Conservation (phyloP, 2,329 filamentous ascomycete genomes). For the Ophiosphaerella narmari region DNA sequence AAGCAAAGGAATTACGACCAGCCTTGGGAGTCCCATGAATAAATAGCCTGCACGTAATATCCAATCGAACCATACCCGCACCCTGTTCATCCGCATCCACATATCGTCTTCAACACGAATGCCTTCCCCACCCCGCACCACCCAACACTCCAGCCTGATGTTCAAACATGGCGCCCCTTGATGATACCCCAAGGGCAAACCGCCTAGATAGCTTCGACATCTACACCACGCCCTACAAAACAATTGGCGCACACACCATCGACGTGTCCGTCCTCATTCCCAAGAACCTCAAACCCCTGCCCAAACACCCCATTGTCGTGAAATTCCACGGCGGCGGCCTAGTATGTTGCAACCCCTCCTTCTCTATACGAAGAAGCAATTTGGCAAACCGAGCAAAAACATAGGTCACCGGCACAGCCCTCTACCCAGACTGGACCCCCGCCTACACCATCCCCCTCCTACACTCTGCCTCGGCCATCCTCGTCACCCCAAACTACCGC, state of each 20-base stretch:
- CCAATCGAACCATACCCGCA: no score
- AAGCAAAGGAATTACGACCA: no score
- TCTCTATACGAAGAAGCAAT: neutral
- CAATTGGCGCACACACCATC: constrained; percentile 44
- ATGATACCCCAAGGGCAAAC: constrained; percentile 19
- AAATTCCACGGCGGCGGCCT: constrained; percentile 54
- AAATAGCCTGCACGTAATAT: no score
- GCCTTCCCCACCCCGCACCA: no score
- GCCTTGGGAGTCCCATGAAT: no score
- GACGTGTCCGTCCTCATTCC: constrained; percentile 48
- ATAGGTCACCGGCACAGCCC: constrained; percentile 31
- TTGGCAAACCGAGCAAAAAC: no score
- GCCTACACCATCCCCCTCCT: constrained; percentile 46
- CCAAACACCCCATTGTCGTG: constrained; percentile 48
- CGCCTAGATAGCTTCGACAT: constrained; percentile 48
- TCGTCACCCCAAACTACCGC: constrained; percentile 56
- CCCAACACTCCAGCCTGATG: no score
- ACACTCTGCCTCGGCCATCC: constrained; percentile 48
- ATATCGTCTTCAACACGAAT: no score
- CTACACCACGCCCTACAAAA: constrained; percentile 50
- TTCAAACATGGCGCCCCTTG: no score
- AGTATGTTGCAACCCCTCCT: constrained; percentile 20
- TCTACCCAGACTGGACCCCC: constrained; percentile 36
- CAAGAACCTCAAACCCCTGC: constrained; percentile 31
- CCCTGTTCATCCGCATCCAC: no score